Percentiles rank a stretch among this genome's conserved stretches.
Evolutionary conservation across 2,329 filamentous ascomycete species (phyloP).

Genomic region (Fusarium sp.): DNA sequence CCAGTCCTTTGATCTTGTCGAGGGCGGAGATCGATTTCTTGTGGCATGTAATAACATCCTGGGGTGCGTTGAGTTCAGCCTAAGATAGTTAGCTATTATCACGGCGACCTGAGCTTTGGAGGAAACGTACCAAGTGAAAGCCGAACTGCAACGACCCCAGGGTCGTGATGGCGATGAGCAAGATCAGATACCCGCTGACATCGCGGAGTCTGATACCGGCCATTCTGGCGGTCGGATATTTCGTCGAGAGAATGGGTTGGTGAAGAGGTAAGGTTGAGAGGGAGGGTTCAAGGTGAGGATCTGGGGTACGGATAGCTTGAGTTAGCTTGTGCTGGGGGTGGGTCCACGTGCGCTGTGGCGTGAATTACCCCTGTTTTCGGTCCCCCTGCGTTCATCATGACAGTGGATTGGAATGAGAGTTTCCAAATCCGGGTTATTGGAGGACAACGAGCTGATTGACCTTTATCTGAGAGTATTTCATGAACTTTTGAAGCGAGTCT

Average conservation of each 20-base stretch:
- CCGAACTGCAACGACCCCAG: slow-evolving; percentile 93
- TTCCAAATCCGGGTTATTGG: neutral
- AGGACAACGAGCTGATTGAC: neutral
- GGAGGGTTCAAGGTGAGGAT: slow-evolving; percentile 3
- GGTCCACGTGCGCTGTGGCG: slow-evolving; percentile 31
- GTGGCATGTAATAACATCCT: slow-evolving; percentile 91
- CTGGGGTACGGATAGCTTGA: slow-evolving; percentile 14
- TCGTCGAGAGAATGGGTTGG: neutral
- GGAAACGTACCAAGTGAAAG: slow-evolving; percentile 78
- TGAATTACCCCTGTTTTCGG: slow-evolving; percentile 13
- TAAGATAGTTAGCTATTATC: slow-evolving; percentile 20
- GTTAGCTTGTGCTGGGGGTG: slow-evolving; percentile 24
- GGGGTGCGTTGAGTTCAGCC: slow-evolving; percentile 95
- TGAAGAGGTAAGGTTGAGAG: neutral
- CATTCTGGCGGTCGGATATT: slow-evolving; percentile 39
- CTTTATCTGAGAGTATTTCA: neutral
- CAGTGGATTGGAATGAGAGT: slow-evolving; percentile 8
- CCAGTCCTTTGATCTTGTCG: slow-evolving; percentile 41
- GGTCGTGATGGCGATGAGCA: slow-evolving; percentile 79
- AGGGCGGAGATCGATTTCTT: slow-evolving; percentile 56
- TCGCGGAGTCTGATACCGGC: slow-evolving; percentile 49
- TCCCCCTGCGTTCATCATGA: neutral
- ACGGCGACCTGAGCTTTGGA: neutral
- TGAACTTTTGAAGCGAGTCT: neutral
- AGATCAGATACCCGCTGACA: slow-evolving; percentile 80